phyloP scores from a whole-genome alignment of 495 filamentous ascomycete genomes.

The Penicillium angulare region DNA sequence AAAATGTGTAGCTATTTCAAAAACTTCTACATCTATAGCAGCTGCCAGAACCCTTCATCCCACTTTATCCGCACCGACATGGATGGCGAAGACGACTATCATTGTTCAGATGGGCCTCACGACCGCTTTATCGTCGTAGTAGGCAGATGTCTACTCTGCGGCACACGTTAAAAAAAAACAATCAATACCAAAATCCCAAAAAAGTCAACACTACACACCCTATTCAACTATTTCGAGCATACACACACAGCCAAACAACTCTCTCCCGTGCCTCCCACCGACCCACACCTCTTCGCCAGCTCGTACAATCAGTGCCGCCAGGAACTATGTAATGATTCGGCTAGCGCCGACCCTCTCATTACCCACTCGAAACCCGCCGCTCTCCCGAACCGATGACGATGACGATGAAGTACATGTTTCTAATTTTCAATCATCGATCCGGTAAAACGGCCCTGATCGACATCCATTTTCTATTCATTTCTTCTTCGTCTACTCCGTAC shows the following conservation, averaged over 20 bases:
- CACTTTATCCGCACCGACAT: constrained; percentile 67
- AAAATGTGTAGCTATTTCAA: constrained; percentile 77
- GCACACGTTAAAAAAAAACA: constrained; percentile 1
- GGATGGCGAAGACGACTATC: constrained; percentile 60
- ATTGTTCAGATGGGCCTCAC: constrained; percentile 67
- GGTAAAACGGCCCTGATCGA: constrained; percentile 20
- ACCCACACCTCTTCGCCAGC: not conserved
- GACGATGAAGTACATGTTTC: not conserved
- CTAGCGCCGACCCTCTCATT: constrained; percentile 12
- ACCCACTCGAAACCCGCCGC: constrained; percentile 8
- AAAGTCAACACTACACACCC: too few species aligned
- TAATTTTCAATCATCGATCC: constrained; percentile 12
- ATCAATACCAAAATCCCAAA: too few species aligned
- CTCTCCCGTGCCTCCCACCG: not conserved
- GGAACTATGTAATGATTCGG: constrained; percentile 25
- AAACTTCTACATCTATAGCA: constrained; percentile 75
- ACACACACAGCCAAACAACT: too few species aligned
- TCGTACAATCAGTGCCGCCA: not conserved
- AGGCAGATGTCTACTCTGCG: constrained; percentile 63
- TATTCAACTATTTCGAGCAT: too few species aligned
- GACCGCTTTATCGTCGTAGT: constrained; percentile 70
- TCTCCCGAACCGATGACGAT: constrained; percentile 13
- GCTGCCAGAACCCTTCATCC: constrained; percentile 61
- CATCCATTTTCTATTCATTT: constrained; percentile 10
- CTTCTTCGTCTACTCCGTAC: not conserved